These are phyloP conservation scores for Mycocentrospora acerina DNA, from an alignment of 2,329 filamentous ascomycete genomes.

Conservation along the genomic window DNA sequence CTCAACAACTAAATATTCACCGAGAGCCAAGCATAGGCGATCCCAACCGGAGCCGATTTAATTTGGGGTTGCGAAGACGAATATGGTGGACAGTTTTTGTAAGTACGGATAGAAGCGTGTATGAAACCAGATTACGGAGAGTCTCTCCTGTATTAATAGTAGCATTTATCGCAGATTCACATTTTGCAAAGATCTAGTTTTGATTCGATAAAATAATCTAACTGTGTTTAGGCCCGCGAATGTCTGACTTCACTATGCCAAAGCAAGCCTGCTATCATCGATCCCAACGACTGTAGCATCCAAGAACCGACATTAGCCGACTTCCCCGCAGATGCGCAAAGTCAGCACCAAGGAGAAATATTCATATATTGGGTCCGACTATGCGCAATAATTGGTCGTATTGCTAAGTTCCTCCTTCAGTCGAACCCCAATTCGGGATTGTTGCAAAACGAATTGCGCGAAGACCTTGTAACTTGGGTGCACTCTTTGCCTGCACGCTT, in stretches of 20 bases:
- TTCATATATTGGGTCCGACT: conserved; percentile 26
- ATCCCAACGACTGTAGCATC: conserved; percentile 24
- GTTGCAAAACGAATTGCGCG: conserved; percentile 15
- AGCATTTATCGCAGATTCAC: too few species aligned
- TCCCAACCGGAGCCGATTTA: conserved; percentile 7
- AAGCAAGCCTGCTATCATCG: conserved; percentile 24
- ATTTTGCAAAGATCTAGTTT: too few species aligned
- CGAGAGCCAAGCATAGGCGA: conserved; percentile 16
- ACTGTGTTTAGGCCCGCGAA: conserved; percentile 17
- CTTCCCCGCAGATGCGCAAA: conserved; percentile 18
- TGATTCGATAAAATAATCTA: too few species aligned
- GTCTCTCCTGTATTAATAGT: too few species aligned
- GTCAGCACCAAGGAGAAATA: conserved; percentile 23
- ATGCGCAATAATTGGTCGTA: conserved; percentile 24
- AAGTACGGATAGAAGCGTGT: too few species aligned
- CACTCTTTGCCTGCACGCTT: conserved; percentile 17
- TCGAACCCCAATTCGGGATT: conserved; percentile 8
- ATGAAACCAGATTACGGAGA: too few species aligned
- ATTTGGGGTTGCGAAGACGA: conserved; percentile 19
- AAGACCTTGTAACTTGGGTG: conserved; percentile 21
- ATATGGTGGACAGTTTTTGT: conserved; percentile 29
- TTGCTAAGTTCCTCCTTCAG: conserved; percentile 19
- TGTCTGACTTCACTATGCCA: conserved; percentile 22
- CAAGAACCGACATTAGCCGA: conserved; percentile 19
- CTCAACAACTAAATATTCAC: conserved; percentile 26